A percentile compares a stretch with the other conserved stretches of the same genome.
Evolutionary conservation across 345 rosid genomes (phyloP).

Genomic region (Cardamine occulta): DNA sequence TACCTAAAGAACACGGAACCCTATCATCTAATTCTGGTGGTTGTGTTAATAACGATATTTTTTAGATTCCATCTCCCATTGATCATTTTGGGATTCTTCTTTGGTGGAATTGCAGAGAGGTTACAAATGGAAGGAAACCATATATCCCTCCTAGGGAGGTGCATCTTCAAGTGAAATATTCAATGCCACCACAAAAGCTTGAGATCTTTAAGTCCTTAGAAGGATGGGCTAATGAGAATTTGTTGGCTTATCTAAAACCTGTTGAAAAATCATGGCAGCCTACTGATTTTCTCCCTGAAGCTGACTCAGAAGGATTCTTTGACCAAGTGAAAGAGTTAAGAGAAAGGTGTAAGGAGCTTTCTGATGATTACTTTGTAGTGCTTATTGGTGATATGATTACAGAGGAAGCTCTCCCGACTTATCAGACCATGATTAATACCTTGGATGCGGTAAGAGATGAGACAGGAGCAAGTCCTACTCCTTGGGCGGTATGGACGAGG

Average conservation of each 20-base stretch:
- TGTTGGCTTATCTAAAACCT: constrained; percentile 56
- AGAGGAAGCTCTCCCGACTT: constrained; percentile 86
- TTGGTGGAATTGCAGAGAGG: constrained; percentile 49
- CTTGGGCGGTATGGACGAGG: constrained; percentile 64
- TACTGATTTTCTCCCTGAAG: constrained; percentile 61
- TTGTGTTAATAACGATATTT: background rate
- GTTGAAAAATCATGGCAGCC: constrained; percentile 77
- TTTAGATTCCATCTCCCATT: background rate
- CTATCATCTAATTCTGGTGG: constrained; percentile 21
- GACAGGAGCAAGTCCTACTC: constrained; percentile 45
- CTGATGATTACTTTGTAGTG: constrained; percentile 48
- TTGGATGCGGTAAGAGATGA: constrained; percentile 53
- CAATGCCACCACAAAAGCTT: constrained; percentile 63
- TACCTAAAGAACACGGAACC: constrained; percentile 11
- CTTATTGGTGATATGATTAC: constrained; percentile 62
- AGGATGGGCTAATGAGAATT: constrained; percentile 50
- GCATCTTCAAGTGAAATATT: constrained; percentile 44
- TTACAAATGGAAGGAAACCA: constrained; percentile 49
- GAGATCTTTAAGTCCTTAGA: constrained; percentile 65
- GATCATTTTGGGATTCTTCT: background rate
- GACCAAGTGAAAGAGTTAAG: constrained; percentile 65
- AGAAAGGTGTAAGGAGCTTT: constrained; percentile 50
- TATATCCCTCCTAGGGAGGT: constrained; percentile 39
- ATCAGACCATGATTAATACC: constrained; percentile 79
- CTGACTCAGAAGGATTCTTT: constrained; percentile 58